Evolutionary conservation across 2,329 filamentous ascomycete genomes (phyloP).

Genomic region (Septoria linicola): DNA sequence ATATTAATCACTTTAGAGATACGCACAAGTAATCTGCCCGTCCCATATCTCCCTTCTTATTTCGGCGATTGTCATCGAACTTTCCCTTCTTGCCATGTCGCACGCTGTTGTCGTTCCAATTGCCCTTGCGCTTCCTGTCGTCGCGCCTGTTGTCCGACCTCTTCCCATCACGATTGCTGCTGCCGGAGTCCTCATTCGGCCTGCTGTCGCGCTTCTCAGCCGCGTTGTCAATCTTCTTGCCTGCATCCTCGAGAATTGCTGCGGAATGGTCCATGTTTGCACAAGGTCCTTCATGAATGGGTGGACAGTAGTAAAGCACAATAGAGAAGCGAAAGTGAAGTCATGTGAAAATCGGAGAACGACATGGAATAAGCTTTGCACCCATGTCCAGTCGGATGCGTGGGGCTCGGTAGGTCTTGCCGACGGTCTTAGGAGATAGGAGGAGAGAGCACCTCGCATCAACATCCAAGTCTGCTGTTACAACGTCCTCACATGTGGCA

Average conservation of each 20-base stretch:
- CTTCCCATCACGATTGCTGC: slow-evolving; percentile 12
- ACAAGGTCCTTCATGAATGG: slow-evolving; percentile 2
- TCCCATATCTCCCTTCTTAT: slow-evolving; percentile 67
- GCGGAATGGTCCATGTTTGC: slow-evolving; percentile 36
- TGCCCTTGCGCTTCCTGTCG: slow-evolving; percentile 33
- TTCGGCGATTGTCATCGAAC: slow-evolving; percentile 35
- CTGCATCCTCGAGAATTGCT: slow-evolving; percentile 36
- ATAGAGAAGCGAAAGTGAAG: not conserved
- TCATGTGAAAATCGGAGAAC: slow-evolving; percentile 11
- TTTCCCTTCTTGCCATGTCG: slow-evolving; percentile 28
- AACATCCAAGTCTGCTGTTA: too few relatives aligned
- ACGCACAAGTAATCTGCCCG: slow-evolving; percentile 64
- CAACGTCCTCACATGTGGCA: too few relatives aligned
- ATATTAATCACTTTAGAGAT: not conserved
- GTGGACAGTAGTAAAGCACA: not conserved
- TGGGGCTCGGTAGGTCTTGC: slow-evolving; percentile 2
- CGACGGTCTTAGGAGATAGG: not conserved
- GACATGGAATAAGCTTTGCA: not conserved
- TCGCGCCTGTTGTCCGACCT: slow-evolving; percentile 20
- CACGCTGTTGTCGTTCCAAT: slow-evolving; percentile 30
- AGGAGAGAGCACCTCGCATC: too few relatives aligned
- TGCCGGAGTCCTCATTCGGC: slow-evolving; percentile 1
- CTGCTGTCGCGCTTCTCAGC: slow-evolving; percentile 21
- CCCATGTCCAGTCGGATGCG: too few relatives aligned
- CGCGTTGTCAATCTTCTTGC: slow-evolving; percentile 25